Evolutionary conservation across 805 yeast genomes (phyloP).

Genomic region (Pichia cabralensis): DNA sequence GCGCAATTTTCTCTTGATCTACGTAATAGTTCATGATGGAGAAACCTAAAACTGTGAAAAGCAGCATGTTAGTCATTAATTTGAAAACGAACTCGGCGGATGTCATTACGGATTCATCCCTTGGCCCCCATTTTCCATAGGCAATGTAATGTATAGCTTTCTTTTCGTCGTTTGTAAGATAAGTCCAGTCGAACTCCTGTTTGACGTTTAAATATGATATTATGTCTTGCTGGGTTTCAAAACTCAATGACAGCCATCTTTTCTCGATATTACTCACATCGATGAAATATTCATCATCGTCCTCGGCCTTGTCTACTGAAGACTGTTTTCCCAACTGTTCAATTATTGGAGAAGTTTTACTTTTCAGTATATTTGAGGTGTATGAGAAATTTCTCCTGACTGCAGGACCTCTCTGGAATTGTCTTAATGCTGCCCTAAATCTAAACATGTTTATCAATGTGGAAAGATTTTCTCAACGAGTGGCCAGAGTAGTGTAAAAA

Average conservation of each 20-base stretch:
- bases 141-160: constrained; percentile 49
- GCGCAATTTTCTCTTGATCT: constrained; percentile 18
- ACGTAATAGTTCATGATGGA: constrained; percentile 23
- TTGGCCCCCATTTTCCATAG: constrained; percentile 57
- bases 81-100: constrained; percentile 26
- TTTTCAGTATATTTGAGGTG: too few species aligned
- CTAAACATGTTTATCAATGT: too few species aligned
- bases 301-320: too few species aligned
- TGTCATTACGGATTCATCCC: constrained; percentile 26
- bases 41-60: constrained; percentile 27
- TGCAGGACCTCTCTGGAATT: too few species aligned
- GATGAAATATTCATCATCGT: constrained; percentile 20
- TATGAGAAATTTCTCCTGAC: too few species aligned
- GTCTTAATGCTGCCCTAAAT: too few species aligned
- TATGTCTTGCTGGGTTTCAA: constrained; percentile 27
- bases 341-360: neutral
- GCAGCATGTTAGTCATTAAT: constrained; percentile 23
- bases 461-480: too few species aligned
- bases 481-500: too few species aligned
- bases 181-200: constrained; percentile 29
- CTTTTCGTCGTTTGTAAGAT: constrained; percentile 41
- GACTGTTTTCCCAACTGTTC: too few species aligned
- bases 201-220: constrained; percentile 27
- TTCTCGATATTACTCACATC: constrained; percentile 23
- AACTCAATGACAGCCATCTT: constrained; percentile 26